These are phyloP conservation scores for Strigomonas culicis DNA, from an alignment of 208 protist genomes.

Conservation along the genomic window DNA sequence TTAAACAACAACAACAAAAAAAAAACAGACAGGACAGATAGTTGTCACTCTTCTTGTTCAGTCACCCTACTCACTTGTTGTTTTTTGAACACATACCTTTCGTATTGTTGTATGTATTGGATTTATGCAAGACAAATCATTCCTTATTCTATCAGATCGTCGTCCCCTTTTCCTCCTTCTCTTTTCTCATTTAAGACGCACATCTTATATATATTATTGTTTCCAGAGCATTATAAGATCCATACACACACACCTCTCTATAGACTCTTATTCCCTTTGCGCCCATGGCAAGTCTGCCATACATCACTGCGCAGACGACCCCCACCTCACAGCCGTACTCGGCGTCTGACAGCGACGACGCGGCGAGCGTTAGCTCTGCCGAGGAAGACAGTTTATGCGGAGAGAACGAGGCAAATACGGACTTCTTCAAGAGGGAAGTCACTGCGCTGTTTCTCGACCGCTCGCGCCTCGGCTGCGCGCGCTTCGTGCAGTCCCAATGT, in stretches of 20 bases:
- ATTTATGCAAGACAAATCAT: not conserved
- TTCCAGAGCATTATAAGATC: not conserved
- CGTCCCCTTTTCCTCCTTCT: slow-evolving; percentile 1
- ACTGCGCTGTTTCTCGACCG: slow-evolving; percentile 19
- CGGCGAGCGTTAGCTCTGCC: not conserved
- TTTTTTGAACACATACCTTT: not conserved
- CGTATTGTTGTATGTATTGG: not conserved
- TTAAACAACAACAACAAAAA: not conserved
- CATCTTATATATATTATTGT: slow-evolving; percentile 13
- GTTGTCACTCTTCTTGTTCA: not conserved
- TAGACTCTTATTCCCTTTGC: not conserved
- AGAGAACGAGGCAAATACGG: not conserved
- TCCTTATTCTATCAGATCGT: not conserved
- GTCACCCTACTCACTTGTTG: not conserved
- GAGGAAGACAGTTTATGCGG: slow-evolving; percentile 13
- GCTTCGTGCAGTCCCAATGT: slow-evolving; percentile 29
- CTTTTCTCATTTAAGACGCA: slow-evolving; percentile 14
- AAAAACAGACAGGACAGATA: not conserved
- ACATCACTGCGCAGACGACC: not conserved
- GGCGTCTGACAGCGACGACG: not conserved
- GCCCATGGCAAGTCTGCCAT: not conserved
- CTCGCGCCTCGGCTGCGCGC: slow-evolving; percentile 33
- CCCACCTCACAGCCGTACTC: not conserved
- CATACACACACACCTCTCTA: not conserved
- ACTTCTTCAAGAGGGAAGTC: slow-evolving; percentile 8